Evolutionary conservation across 2,329 filamentous ascomycete genomes (phyloP).

Genomic region (Calonectria pteridis): DNA sequence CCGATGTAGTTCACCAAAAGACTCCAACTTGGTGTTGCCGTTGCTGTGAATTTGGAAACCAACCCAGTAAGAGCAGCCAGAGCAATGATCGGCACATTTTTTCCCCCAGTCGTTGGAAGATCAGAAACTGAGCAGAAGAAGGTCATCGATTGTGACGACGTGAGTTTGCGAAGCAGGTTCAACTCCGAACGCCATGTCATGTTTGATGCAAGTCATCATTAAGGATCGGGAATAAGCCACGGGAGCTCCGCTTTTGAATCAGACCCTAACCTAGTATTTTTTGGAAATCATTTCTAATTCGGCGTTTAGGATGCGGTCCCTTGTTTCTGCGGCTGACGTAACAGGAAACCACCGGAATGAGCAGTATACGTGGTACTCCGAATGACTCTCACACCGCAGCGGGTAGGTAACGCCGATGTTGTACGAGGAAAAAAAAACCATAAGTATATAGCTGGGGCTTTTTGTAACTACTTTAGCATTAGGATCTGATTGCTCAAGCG

Average conservation of each 20-base stretch:
- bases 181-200: background rate
- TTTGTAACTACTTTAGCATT: no score
- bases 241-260: background rate
- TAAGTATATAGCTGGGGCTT: background rate
- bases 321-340: background rate
- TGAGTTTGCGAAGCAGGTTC: no score
- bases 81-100: background rate
- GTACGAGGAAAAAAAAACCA: background rate
- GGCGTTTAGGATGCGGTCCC: background rate
- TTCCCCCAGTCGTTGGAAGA: background rate
- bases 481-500: background rate
- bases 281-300: background rate
- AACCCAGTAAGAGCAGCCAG: background rate
- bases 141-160: no score
- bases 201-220: background rate
- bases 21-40: background rate
- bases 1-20: background rate
- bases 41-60: background rate
- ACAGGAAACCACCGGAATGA: background rate
- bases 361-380: background rate
- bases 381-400: background rate
- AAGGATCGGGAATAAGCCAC: background rate
- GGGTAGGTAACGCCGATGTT: background rate
- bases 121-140: background rate
- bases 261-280: background rate